Conservation (phyloP, 179 eudicot genomes). For the Silene coronaria region DNA sequence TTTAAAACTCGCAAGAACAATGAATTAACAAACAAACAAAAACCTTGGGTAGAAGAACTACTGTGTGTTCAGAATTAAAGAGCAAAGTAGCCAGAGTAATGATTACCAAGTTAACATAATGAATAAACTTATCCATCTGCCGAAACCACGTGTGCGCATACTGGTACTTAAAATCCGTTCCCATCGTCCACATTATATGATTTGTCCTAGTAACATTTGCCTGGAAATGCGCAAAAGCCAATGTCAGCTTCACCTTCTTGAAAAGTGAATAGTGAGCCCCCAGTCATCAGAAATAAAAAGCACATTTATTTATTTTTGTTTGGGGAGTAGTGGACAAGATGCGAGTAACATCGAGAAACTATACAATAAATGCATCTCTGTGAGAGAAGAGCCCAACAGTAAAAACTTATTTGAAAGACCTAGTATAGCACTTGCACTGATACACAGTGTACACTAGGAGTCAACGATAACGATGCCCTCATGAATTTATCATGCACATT, state of each 20-base stretch:
- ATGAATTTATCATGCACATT: too few relatives aligned
- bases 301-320: too few relatives aligned
- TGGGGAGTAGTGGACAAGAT: too few relatives aligned
- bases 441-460: too few relatives aligned
- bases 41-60: neutral
- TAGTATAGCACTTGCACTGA: too few relatives aligned
- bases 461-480: too few relatives aligned
- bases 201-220: constrained; percentile 89
- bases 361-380: too few relatives aligned
- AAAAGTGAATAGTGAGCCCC: neutral
- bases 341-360: too few relatives aligned
- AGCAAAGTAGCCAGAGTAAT: neutral
- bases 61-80: neutral
- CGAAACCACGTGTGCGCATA: constrained; percentile 89
- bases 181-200: constrained; percentile 99
- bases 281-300: neutral
- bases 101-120: constrained; percentile 69
- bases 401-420: too few relatives aligned
- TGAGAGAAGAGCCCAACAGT: too few relatives aligned
- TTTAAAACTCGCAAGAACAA: neutral
- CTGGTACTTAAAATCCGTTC: constrained; percentile 95
- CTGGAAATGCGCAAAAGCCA: constrained; percentile 35
- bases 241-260: constrained; percentile 7
- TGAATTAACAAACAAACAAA: neutral
- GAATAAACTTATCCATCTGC: constrained; percentile 77